Evolutionary conservation across 2,329 filamentous ascomycete genomes (phyloP).

Genomic region (Akanthomyces uredinophilus): DNA sequence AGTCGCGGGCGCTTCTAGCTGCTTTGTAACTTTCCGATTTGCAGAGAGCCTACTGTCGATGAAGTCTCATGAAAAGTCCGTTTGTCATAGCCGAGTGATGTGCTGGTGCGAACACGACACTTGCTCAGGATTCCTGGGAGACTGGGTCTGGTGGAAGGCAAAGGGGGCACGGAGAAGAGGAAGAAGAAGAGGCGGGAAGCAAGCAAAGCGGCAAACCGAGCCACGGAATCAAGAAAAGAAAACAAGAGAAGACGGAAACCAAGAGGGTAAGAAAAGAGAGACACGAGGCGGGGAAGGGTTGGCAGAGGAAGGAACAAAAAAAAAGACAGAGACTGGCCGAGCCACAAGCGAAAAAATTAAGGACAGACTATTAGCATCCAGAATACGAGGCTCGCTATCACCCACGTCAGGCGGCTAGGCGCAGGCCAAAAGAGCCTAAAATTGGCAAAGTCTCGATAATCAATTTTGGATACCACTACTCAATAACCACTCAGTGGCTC

Average conservation of each 20-base stretch:
- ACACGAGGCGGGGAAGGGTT: conserved; percentile 6
- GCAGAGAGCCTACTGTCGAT: background rate
- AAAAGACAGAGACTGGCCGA: background rate
- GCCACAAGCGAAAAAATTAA: conserved; percentile 2
- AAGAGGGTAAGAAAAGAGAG: conserved; percentile 7
- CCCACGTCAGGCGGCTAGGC: background rate
- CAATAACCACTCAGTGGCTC: background rate
- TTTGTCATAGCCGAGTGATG: background rate
- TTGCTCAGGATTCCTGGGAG: background rate
- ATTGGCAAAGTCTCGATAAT: background rate
- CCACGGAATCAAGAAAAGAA: background rate
- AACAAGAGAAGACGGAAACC: background rate
- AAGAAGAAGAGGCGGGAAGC: background rate
- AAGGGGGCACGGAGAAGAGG: background rate
- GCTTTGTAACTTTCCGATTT: background rate
- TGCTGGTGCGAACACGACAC: background rate
- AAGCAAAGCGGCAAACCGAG: background rate
- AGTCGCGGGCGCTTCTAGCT: background rate
- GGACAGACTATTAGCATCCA: background rate
- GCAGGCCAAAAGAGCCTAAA: background rate
- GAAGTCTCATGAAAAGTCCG: background rate
- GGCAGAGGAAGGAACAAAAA: background rate
- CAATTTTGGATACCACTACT: background rate
- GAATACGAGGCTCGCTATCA: conserved; percentile 5
- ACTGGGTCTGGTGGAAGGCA: background rate